These are phyloP conservation scores for Coemansia sp. DNA, from an alignment of 192 early-diverging fungal species.

Conservation along the genomic window DNA sequence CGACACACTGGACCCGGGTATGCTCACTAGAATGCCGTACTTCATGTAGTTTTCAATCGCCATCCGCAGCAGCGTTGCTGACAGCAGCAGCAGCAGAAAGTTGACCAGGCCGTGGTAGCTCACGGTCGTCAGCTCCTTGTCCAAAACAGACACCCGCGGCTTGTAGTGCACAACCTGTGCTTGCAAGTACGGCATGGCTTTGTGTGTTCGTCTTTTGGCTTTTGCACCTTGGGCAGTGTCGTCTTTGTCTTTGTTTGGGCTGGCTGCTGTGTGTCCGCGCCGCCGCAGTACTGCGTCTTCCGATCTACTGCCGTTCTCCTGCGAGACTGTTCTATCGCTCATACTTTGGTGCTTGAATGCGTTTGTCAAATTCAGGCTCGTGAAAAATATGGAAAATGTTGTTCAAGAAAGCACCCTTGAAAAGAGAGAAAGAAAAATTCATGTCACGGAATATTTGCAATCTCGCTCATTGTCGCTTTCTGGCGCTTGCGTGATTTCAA, in stretches of 20 bases:
- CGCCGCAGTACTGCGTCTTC: constrained; percentile 7
- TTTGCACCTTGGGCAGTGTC: background rate
- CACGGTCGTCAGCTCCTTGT: constrained; percentile 81
- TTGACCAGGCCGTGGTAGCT: constrained; percentile 86
- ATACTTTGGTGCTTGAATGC: background rate
- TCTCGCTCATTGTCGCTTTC: no score
- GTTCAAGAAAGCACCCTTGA: no score
- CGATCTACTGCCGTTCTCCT: background rate
- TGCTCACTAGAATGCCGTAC: constrained; percentile 77
- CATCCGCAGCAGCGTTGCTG: constrained; percentile 78
- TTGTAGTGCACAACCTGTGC: constrained; percentile 63
- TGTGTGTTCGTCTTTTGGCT: background rate
- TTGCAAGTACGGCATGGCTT: constrained; percentile 41
- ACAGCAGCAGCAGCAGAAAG: constrained; percentile 72
- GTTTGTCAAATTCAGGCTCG: background rate
- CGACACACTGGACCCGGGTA: constrained; percentile 63
- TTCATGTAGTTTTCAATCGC: constrained; percentile 88
- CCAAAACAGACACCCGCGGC: constrained; percentile 68
- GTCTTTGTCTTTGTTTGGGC: background rate
- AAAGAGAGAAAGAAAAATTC: no score
- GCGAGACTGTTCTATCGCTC: background rate
- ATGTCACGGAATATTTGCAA: no score
- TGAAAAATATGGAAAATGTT: no score
- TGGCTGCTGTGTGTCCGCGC: background rate
- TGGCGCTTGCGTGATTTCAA: no score